Evolutionary conservation across 2,329 filamentous ascomycete genomes (phyloP).

Genomic region (Beauveria medogensis): DNA sequence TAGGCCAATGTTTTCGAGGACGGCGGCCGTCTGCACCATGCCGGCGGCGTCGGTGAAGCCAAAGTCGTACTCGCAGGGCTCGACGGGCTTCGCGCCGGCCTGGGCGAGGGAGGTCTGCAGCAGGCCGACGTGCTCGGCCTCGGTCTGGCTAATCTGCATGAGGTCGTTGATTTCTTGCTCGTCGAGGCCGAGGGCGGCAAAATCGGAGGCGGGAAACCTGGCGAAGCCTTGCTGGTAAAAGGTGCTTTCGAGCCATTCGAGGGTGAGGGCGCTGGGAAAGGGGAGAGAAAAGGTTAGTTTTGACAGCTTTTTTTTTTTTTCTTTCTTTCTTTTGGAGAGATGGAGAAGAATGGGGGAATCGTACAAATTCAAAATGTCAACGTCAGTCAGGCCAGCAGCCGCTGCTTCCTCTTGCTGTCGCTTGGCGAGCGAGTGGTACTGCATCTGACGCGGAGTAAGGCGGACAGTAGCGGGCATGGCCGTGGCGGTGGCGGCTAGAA

Average conservation of each 20-base stretch:
- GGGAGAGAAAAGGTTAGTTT: too few relatives aligned
- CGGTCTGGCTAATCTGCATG: constrained; percentile 47
- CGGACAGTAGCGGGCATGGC: constrained; percentile 6
- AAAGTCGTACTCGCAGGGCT: constrained; percentile 50
- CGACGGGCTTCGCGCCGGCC: constrained; percentile 39
- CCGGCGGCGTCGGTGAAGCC: constrained; percentile 47
- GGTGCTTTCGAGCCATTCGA: constrained; percentile 50
- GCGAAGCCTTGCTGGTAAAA: constrained; percentile 55
- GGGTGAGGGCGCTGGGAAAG: constrained; percentile 34
- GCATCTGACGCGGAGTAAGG: constrained; percentile 5
- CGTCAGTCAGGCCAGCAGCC: constrained; percentile 3
- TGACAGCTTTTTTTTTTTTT: too few relatives aligned
- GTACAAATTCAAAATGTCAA: constrained; percentile 11
- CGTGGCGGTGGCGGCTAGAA: neutral
- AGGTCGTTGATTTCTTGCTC: constrained; percentile 34
- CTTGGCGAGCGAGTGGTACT: constrained; percentile 1
- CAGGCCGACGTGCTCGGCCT: constrained; percentile 47
- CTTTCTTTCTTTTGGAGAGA: too few relatives aligned
- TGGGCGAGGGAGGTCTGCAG: constrained; percentile 23
- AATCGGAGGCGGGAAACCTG: constrained; percentile 47
- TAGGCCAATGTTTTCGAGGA: constrained; percentile 59
- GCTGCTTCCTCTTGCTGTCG: neutral
- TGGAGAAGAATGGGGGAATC: too few relatives aligned
- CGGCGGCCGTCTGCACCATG: constrained; percentile 46
- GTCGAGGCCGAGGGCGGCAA: constrained; percentile 42